Conservation (phyloP, 2,329 filamentous ascomycete genomes). For the Ophiostoma montium region DNA sequence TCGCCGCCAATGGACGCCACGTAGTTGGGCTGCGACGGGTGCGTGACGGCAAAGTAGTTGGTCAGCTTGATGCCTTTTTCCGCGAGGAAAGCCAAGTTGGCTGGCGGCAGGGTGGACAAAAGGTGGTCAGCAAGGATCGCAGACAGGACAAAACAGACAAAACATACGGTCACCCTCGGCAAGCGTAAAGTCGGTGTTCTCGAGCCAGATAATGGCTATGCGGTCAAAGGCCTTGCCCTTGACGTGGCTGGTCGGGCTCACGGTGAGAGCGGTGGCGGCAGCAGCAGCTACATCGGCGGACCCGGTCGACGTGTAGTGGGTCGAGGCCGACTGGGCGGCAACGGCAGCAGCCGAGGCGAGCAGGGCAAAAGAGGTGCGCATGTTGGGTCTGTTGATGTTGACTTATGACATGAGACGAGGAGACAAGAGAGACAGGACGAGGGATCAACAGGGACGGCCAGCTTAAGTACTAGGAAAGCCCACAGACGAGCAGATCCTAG, state of each 20-base stretch:
- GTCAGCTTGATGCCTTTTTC: conserved; percentile 47
- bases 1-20: conserved; percentile 53
- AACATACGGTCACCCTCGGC: conserved; percentile 46
- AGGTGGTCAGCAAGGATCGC: too few species aligned
- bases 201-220: conserved; percentile 60
- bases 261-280: conserved; percentile 44
- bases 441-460: too few species aligned
- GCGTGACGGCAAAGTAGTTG: conserved; percentile 49
- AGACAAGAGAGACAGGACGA: not conserved
- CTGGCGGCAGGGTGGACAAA: conserved; percentile 5
- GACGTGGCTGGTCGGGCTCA: conserved; percentile 47
- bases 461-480: too few species aligned
- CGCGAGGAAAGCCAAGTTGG: conserved; percentile 43
- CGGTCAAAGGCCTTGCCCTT: conserved; percentile 61
- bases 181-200: conserved; percentile 59
- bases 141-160: not conserved
- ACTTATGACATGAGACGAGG: not conserved
- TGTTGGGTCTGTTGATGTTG: too few species aligned
- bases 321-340: conserved; percentile 8
- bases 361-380: conserved; percentile 6
- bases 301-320: conserved; percentile 35
- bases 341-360: conserved; percentile 12
- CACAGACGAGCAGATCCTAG: too few species aligned
- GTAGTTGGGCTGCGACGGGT: conserved; percentile 68
- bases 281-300: conserved; percentile 37